Percentiles rank a stretch among this genome's conserved stretches.
Conservation (phyloP, 345 rosid genomes). For the Moricandia moricandioides region DNA sequence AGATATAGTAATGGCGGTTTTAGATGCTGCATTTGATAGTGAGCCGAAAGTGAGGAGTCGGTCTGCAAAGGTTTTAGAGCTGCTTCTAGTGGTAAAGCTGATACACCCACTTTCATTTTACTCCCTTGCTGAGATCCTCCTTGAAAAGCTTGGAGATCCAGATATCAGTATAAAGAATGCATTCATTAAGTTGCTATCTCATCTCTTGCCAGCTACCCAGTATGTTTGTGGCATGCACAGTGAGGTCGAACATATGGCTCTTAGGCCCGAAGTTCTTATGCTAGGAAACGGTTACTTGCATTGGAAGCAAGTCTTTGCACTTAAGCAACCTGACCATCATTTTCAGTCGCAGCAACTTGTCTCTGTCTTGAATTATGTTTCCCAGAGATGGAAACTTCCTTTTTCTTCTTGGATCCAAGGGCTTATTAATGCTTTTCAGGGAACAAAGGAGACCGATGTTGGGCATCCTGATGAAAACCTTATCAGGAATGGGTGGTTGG, state of each 20-base stretch:
- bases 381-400: conserved; percentile 85
- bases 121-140: conserved; percentile 57
- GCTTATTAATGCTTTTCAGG: conserved; percentile 55
- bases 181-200: conserved; percentile 63
- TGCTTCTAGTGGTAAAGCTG: conserved; percentile 66
- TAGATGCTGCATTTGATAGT: conserved; percentile 77
- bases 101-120: conserved; percentile 54
- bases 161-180: conserved; percentile 55
- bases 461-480: conserved; percentile 62
- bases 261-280: conserved; percentile 45
- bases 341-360: conserved; percentile 89
- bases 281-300: conserved; percentile 51
- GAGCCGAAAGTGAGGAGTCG: conserved; percentile 74
- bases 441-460: conserved; percentile 43
- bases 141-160: conserved; percentile 84
- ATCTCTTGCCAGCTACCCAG: conserved; percentile 59
- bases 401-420: conserved; percentile 85
- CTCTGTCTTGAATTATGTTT: conserved; percentile 83
- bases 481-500: conserved; percentile 49
- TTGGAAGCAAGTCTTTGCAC: conserved; percentile 87
- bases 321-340: conserved; percentile 67
- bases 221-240: conserved; percentile 55
- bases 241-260: conserved; percentile 39
- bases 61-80: conserved; percentile 65
- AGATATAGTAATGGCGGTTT: conserved; percentile 51